Evolutionary conservation across 2,329 filamentous ascomycete genomes (phyloP), one percentile per base, ranked within the genome.

Genomic region (Eutypella sp.): DNA sequence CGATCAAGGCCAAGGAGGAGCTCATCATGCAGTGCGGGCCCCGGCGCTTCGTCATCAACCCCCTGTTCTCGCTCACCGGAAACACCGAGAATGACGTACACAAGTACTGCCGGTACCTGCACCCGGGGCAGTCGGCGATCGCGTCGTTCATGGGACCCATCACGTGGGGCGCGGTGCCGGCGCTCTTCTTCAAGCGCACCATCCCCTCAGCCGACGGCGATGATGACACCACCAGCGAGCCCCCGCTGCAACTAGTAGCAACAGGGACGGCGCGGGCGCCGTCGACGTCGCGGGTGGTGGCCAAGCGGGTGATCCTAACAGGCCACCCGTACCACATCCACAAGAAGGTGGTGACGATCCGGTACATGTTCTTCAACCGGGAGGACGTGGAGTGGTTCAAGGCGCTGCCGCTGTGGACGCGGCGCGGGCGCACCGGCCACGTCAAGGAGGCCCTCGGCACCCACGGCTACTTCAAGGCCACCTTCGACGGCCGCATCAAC

Each of bases 381-480:
- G 89, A 92, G 59, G 95, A 99, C 55, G 89, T 99, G 25, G 82
- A 87, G 56, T 99, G 93, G 91, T 99, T 97, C 80, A 95, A 96
- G 73, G 92, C 92, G 1, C 67, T 99, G 63, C 92, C 93, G 49
- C 70, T 99, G 52, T 99, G 92, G 91, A 99, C 93, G 5, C 88
- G 82, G 71, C 74, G 92, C 24, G 93, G 93, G 6, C 77, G 93
- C 51, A 88, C 82, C 55, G 93, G 93, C 8, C 96, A 84, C 66
- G 82, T 99, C 73, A 96, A 96, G 75, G 93, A 99, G 73, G 79
- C 85, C 47, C 71, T 99, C 41, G 93, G 93, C 58, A 99, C 93
- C 29, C 93, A 99, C 67, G 93, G 93, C n/a, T 99, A 99, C 73
- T 97, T 97, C 79, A 99, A 99, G 76, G 93, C 93, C 11, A 96